Base-by-base conservation (phyloP, 2,329 filamentous ascomycete genomes). In the Colletotrichum sp. region DNA sequence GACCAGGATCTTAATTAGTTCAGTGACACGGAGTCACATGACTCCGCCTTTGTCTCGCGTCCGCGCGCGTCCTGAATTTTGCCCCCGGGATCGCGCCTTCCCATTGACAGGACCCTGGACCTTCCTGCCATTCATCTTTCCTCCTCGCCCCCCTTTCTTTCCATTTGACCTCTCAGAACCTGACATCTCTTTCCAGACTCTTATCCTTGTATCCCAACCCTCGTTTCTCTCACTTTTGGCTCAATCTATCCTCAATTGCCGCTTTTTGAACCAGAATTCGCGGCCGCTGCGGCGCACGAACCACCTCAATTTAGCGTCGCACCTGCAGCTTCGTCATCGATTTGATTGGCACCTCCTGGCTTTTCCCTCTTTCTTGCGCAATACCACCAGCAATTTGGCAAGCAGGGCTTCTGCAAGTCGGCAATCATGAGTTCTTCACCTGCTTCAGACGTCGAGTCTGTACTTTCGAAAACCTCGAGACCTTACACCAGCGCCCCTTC, bases 31-130 rank as follows among this genome's bases (percentile, higher is more conserved):
- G 77, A 26, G 18, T 71, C 78, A 67, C 82, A 83, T 85, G 84
- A 84, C 77, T 76, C 76, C 84, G 83, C 79, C 81, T 72, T 78
- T 62, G 71, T 79, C 79, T 84, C 84, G 84, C 83, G 84, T 85
- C 77, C 10, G 4, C 18, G 75, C 72, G 34, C 70, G 68, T 65
- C 72, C 55, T 52, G 6, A 18, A 26, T 75, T 66, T 66, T 43
- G 21, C 18, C 52, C 38, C 62, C 69, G 15, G 15, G 16, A 72
- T 64, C 69, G 72, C 72, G 72, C 24, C 69, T 30, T 58, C 61
- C 61, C 34, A 13, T 21, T 30, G 64, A 56, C 36, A 56, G 66
- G 60, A 38, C 12, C 13, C 48, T 15, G 60, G 1, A 15, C 30
- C 34, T 71, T 62, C 36, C 38, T 66, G 61, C 30, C 38, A 38